phyloP scores from a whole-genome alignment of 2,329 filamentous ascomycete genomes.

The Exophiala sp. region DNA sequence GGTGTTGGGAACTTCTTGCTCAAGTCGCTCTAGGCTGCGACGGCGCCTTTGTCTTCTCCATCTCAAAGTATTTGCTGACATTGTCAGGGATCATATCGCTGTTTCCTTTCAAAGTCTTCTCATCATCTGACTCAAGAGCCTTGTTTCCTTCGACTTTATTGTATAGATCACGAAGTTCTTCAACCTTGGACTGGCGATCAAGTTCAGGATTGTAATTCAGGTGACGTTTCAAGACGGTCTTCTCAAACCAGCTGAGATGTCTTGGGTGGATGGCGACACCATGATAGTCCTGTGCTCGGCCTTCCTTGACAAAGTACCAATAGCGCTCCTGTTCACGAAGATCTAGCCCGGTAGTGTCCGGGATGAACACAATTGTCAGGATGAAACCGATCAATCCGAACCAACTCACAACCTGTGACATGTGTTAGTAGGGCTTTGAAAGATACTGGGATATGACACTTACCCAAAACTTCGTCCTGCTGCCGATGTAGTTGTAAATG shows the following conservation, averaged over 20 bases:
- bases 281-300: slow-evolving; percentile 2
- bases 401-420: slow-evolving; percentile 88
- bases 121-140: slow-evolving; percentile 7
- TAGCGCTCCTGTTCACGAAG: slow-evolving; percentile 8
- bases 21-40: no score
- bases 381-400: slow-evolving; percentile 86
- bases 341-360: slow-evolving; percentile 62
- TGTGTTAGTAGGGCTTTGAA: slow-evolving; percentile 57
- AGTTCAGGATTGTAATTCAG: slow-evolving; percentile 3
- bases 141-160: slow-evolving; percentile 3
- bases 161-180: neutral
- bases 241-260: slow-evolving; percentile 3
- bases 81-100: slow-evolving; percentile 5
- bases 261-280: slow-evolving; percentile 5
- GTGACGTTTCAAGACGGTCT: neutral
- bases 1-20: no score
- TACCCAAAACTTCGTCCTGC: slow-evolving; percentile 35
- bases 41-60: neutral
- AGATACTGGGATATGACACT: neutral
- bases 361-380: slow-evolving; percentile 78
- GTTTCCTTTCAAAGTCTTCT: slow-evolving; percentile 4
- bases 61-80: slow-evolving; percentile 12
- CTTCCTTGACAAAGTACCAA: slow-evolving; percentile 3
- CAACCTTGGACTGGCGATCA: neutral
- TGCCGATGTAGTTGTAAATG: slow-evolving; percentile 92